Conservation (phyloP, 1,139 yeast genomes). For the Yamadazyma membranifaciens region DNA sequence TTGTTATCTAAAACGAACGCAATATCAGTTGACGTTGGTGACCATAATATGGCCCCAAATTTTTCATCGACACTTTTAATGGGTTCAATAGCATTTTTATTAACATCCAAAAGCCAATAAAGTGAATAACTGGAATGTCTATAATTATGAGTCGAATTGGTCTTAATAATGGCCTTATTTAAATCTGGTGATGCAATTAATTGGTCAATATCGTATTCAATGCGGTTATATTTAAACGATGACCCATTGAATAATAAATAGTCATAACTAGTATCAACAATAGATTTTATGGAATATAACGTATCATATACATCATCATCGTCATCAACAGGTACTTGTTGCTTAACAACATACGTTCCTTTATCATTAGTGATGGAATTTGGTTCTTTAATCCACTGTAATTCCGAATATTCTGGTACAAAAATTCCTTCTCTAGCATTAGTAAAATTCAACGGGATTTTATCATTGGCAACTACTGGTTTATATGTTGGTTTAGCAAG, state of each 20-base stretch:
- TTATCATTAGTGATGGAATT: slow-evolving; percentile 41
- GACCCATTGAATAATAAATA: slow-evolving; percentile 50
- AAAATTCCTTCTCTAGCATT: slow-evolving; percentile 51
- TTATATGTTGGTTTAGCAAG: slow-evolving; percentile 11
- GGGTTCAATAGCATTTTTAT: slow-evolving; percentile 25
- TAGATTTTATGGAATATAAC: slow-evolving; percentile 45
- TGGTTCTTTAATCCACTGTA: slow-evolving; percentile 68
- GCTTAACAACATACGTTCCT: slow-evolving; percentile 53
- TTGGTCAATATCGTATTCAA: slow-evolving; percentile 46
- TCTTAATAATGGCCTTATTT: slow-evolving; percentile 50
- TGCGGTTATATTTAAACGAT: slow-evolving; percentile 36
- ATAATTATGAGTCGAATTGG: slow-evolving; percentile 59
- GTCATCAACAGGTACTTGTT: slow-evolving; percentile 11
- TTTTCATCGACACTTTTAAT: slow-evolving; percentile 21
- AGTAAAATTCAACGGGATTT: slow-evolving; percentile 29
- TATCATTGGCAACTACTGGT: slow-evolving; percentile 17
- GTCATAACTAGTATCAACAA: slow-evolving; percentile 46
- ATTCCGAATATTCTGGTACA: slow-evolving; percentile 43
- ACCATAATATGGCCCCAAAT: slow-evolving; percentile 64
- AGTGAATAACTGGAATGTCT: slow-evolving; percentile 71
- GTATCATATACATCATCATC: slow-evolving; percentile 21
- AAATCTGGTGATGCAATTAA: slow-evolving; percentile 67
- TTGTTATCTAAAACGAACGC: slow-evolving; percentile 69
- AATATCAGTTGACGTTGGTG: slow-evolving; percentile 66
- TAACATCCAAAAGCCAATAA: slow-evolving; percentile 55